phyloP scores from a whole-genome alignment of 2,329 filamentous ascomycete genomes.

The Verticillium dahliae region DNA sequence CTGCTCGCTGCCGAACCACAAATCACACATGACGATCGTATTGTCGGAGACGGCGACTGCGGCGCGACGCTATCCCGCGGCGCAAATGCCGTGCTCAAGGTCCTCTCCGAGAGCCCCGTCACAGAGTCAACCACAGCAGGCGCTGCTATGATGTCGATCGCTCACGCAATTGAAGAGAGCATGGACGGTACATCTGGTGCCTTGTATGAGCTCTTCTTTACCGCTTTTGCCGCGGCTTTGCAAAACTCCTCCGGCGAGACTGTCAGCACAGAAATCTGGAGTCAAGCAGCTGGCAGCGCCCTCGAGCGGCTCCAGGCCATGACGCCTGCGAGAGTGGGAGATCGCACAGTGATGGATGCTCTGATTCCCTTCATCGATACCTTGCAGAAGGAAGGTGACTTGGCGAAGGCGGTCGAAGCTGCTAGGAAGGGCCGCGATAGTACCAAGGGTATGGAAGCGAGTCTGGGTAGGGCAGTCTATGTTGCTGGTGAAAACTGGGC shows the following conservation, averaged over 20 bases:
- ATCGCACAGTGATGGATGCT: constrained; percentile 68
- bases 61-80: constrained; percentile 31
- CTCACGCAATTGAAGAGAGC: constrained; percentile 52
- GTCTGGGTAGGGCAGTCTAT: constrained; percentile 67
- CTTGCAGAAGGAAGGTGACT: constrained; percentile 48
- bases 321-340: constrained; percentile 64
- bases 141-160: constrained; percentile 4
- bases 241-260: neutral
- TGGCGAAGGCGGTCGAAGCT: constrained; percentile 37
- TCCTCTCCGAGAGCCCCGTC: constrained; percentile 27
- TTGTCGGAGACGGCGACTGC: constrained; percentile 27
- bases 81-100: constrained; percentile 51
- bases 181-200: constrained; percentile 76
- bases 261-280: constrained; percentile 1
- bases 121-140: neutral
- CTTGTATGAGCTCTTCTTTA: constrained; percentile 70
- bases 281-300: neutral
- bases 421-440: constrained; percentile 57
- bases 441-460: constrained; percentile 70
- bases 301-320: neutral
- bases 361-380: constrained; percentile 61
- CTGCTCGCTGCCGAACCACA: constrained; percentile 32
- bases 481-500: constrained; percentile 61
- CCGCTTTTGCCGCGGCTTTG: constrained; percentile 46
- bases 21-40: constrained; percentile 21